Conservation (phyloP, 495 filamentous ascomycete species). For the Daldinia concentrica region DNA sequence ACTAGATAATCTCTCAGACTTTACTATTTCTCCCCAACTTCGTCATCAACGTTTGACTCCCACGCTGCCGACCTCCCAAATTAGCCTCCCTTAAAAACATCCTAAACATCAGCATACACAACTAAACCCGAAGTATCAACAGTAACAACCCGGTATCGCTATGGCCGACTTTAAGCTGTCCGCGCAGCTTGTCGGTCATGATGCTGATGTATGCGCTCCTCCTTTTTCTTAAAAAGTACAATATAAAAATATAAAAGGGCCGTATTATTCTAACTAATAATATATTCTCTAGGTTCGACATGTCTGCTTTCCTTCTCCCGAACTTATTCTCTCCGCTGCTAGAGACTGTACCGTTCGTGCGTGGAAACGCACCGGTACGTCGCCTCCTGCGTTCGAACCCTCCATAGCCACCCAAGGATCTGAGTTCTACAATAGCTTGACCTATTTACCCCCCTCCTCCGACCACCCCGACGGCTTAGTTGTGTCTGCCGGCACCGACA, state of each 20-base stretch:
- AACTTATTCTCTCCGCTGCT: constrained; percentile 82
- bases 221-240: too few species aligned
- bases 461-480: constrained; percentile 82
- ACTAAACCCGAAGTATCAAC: neutral
- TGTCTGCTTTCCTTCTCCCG: constrained; percentile 79
- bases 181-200: constrained; percentile 79
- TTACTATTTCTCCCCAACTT: neutral
- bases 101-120: neutral
- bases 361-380: constrained; percentile 71
- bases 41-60: neutral
- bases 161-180: constrained; percentile 80
- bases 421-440: constrained; percentile 84
- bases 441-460: constrained; percentile 76
- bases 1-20: neutral
- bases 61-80: neutral
- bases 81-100: neutral
- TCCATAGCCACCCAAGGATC: constrained; percentile 78
- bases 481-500: constrained; percentile 86
- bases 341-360: constrained; percentile 89
- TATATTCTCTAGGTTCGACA: constrained; percentile 75
- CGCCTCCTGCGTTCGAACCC: constrained; percentile 77
- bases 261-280: constrained; percentile 28
- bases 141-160: neutral
- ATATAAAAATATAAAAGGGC: too few species aligned
- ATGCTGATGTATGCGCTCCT: constrained; percentile 78